Evolutionary conservation across 106 monocot genomes (phyloP).

Genomic region (Dactylorhiza incarnata): DNA sequence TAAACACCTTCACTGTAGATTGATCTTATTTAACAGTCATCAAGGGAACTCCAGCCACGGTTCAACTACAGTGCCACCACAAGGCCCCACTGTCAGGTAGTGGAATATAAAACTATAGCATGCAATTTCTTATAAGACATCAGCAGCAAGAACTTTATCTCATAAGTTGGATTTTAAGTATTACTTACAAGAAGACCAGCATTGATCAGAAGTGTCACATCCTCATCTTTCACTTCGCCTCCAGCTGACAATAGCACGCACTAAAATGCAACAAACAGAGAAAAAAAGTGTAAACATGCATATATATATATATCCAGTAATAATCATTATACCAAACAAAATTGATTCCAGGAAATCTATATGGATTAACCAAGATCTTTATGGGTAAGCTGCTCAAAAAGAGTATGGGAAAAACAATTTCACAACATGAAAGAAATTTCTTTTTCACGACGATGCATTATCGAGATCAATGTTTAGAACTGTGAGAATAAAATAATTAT

Average conservation of each 20-base stretch:
- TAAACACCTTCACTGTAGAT: not conserved
- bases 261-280: constrained; percentile 46
- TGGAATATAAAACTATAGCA: not conserved
- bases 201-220: constrained; percentile 72
- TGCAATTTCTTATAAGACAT: not conserved
- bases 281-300: constrained; percentile 9
- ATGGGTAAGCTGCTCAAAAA: not conserved
- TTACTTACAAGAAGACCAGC: constrained; percentile 87
- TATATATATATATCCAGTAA: not conserved
- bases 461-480: not conserved
- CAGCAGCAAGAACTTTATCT: not conserved
- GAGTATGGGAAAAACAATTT: not conserved
- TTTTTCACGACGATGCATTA: not conserved
- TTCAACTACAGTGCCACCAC: not conserved
- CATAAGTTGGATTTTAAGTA: not conserved
- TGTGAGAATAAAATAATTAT: too few relatives aligned
- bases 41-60: not conserved
- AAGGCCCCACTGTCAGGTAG: not conserved
- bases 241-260: constrained; percentile 66
- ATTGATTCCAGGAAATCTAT: not conserved
- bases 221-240: constrained; percentile 59
- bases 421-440: not conserved
- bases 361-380: not conserved
- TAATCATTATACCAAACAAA: not conserved
- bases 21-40: not conserved